Evolutionary conservation across 2,329 filamentous ascomycete species (phyloP).

Genomic region (Ceratocystis ficicola): DNA sequence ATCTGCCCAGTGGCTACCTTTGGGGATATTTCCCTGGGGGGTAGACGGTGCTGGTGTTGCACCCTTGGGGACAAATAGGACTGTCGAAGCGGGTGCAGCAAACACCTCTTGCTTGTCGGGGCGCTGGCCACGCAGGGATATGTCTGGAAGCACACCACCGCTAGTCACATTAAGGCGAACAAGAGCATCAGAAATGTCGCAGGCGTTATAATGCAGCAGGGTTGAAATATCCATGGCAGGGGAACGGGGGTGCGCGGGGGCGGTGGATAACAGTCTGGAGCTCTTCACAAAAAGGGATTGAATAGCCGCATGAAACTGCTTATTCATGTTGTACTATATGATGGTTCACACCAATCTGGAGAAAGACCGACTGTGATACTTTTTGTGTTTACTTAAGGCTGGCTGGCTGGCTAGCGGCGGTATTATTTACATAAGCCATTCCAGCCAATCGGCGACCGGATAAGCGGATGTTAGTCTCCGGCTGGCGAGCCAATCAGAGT

Average conservation of each 20-base stretch:
- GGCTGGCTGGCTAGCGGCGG: no score
- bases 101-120: neutral
- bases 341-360: no score
- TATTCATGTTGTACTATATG: no score
- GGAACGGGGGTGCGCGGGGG: neutral
- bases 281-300: no score
- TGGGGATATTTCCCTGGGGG: constrained; percentile 40
- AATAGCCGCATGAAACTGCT: no score
- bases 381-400: no score
- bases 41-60: constrained; percentile 26
- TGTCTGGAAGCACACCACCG: constrained; percentile 54
- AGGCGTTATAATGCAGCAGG: constrained; percentile 35
- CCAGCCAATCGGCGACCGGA: constrained; percentile 6
- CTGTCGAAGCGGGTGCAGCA: constrained; percentile 44
- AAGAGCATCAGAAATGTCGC: constrained; percentile 59
- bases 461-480: neutral
- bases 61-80: constrained; percentile 51
- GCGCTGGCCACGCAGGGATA: constrained; percentile 28
- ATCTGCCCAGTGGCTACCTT: constrained; percentile 57
- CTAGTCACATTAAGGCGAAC: constrained; percentile 54
- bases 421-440: neutral
- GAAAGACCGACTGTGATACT: no score
- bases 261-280: no score
- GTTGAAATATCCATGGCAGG: neutral
- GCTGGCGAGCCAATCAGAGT: neutral